Evolutionary conservation across 805 yeast species (phyloP).

Genomic region (Kodamaea hsintzibuensis): DNA sequence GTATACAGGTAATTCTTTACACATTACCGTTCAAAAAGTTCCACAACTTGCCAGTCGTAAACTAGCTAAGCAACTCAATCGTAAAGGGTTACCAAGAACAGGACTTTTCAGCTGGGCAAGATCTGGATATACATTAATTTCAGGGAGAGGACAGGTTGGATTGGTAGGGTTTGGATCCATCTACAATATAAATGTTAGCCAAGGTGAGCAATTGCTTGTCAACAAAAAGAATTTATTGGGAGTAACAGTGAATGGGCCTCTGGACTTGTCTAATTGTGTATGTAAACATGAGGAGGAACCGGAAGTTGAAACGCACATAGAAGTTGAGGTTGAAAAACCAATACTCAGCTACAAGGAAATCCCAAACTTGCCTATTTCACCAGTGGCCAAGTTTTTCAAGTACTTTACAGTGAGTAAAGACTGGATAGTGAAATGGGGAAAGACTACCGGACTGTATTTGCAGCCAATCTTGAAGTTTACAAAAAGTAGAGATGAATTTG

Average conservation of each 20-base stretch:
- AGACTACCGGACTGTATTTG: background rate
- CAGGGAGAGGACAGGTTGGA: conserved; percentile 60
- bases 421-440: conserved; percentile 6
- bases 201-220: conserved; percentile 50
- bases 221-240: conserved; percentile 50
- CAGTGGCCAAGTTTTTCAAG: conserved; percentile 7
- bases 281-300: conserved; percentile 24
- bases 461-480: background rate
- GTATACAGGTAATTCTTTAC: conserved; percentile 54
- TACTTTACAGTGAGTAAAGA: conserved; percentile 8
- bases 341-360: conserved; percentile 2
- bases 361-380: conserved; percentile 3
- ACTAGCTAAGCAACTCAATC: conserved; percentile 25
- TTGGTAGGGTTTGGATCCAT: conserved; percentile 56
- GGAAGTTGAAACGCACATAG: background rate
- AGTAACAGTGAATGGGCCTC: conserved; percentile 48
- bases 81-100: conserved; percentile 30
- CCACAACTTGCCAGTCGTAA: conserved; percentile 42
- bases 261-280: conserved; percentile 45
- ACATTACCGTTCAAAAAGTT: conserved; percentile 33
- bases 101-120: conserved; percentile 40
- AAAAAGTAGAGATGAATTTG: conserved; percentile 29
- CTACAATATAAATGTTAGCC: conserved; percentile 46
- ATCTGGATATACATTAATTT: conserved; percentile 47
- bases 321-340: conserved; percentile 3